These are phyloP conservation scores for Hylodesmum podocarpum DNA, from an alignment of 306 rosid species.

Conservation along the genomic window DNA sequence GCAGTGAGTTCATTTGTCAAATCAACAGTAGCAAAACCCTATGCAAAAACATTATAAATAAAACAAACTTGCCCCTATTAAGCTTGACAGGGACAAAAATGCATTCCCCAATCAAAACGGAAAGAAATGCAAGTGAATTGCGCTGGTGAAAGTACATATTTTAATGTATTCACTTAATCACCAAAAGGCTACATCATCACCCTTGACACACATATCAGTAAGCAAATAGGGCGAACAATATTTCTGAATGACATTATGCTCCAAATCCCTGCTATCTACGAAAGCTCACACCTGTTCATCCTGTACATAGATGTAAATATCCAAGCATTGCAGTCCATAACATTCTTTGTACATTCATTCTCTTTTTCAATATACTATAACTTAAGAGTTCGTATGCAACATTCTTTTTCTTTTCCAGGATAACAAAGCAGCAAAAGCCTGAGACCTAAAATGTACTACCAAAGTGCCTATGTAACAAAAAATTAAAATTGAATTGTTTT, in stretches of 20 bases:
- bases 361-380: background rate
- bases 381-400: background rate
- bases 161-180: conserved; percentile 5
- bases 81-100: background rate
- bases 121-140: background rate
- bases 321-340: too few species aligned
- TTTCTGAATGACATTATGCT: background rate
- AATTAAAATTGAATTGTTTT: background rate
- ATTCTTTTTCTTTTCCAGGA: background rate
- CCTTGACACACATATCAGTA: background rate
- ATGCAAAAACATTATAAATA: background rate
- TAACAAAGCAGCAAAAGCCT: background rate
- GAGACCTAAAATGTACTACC: too few species aligned
- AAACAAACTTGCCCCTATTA: background rate
- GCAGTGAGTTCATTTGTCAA: conserved; percentile 28
- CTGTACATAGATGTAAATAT: background rate
- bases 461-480: background rate
- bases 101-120: background rate
- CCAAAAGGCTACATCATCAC: background rate
- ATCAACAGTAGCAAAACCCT: conserved; percentile 20
- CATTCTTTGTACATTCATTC: background rate
- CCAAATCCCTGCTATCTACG: background rate
- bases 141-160: background rate
- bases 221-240: background rate
- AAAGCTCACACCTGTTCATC: background rate